phyloP scores from a whole-genome alignment of 305 asterid species.

The Galium porrigens region DNA sequence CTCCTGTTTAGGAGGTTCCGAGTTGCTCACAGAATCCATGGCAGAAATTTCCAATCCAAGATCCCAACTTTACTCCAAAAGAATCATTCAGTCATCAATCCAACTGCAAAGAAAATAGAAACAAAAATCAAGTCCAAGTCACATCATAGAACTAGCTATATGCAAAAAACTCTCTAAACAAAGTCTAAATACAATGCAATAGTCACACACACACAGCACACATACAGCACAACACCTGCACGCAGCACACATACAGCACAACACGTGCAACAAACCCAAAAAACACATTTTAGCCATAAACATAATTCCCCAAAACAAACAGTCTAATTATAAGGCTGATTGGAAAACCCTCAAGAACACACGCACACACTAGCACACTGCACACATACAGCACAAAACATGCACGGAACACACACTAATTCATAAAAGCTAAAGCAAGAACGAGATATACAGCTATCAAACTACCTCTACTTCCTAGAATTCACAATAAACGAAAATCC shows the following conservation, averaged over 20 bases:
- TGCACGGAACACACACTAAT: neutral
- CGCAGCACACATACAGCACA: neutral
- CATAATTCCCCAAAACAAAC: neutral
- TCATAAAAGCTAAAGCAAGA: neutral
- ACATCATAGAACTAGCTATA: slow-evolving; percentile 5
- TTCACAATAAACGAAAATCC: neutral
- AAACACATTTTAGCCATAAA: neutral
- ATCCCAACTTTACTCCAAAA: slow-evolving; percentile 27
- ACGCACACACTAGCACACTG: neutral
- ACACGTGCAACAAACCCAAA: neutral
- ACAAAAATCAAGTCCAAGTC: neutral
- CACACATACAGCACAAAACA: neutral
- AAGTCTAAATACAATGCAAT: neutral
- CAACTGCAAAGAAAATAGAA: neutral
- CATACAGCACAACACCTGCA: neutral
- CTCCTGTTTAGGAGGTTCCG: slow-evolving; percentile 29
- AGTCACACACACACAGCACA: neutral
- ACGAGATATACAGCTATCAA: neutral
- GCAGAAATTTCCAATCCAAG: slow-evolving; percentile 26
- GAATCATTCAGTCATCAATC: slow-evolving; percentile 18
- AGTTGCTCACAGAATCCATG: slow-evolving; percentile 27
- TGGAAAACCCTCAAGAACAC: neutral
- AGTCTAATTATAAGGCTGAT: neutral
- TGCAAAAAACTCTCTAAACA: slow-evolving; percentile 4
- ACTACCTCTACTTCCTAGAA: neutral